Base-by-base conservation (phyloP, 768 basidiomycete genomes). In the Pleurotus ostreatus region DNA sequence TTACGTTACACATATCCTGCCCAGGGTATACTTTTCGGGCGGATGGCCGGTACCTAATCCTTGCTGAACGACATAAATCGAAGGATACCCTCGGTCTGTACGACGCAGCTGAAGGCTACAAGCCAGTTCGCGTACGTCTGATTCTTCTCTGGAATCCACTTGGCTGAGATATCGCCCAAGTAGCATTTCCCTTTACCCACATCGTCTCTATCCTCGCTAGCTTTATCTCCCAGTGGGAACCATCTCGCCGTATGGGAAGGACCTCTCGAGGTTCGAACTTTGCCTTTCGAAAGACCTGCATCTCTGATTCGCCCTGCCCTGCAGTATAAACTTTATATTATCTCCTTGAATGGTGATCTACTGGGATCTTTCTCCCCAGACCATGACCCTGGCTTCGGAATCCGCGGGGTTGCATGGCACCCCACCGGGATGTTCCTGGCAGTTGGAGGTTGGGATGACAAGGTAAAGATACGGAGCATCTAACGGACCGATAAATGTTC, bases 1-100 rank as follows among this genome's bases (percentile, higher is more conserved):
- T 37, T 22, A 44, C 12, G 18, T 22, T 23, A 37, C 43, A 30
- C 37, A 30, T 20, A 59, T 49, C 41, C 23, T 15, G n/a, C 8
- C n/a, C 55, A 92, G 91, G 88, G 38, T 90, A 86, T 68, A 78
- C 87, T 22, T 93, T 92, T 66, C 82, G 89, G 43, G 68, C 82
- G 26, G 92, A 95, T 71, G 87, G 86, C 2, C 84, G 85, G 11
- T 94, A 94, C 68, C 87, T 96, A 62, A 73, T 93, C 20, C 72
- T 96, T 4, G 93, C 89, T 4, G 94, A 97, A 66, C 80, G 92
- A 18, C 94, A 96, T 67, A 88, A 88, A 62, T 94, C 92, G 1
- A 94, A 88, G 68, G 94, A 96, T 63, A 88, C 87, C 0, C 66
- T 94, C 0, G 92, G 92, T 20, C 73, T 97, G 3, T 97, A 98